Evolutionary conservation across 2,329 filamentous ascomycete genomes (phyloP).

Genomic region (Nigrograna mackinnonii): DNA sequence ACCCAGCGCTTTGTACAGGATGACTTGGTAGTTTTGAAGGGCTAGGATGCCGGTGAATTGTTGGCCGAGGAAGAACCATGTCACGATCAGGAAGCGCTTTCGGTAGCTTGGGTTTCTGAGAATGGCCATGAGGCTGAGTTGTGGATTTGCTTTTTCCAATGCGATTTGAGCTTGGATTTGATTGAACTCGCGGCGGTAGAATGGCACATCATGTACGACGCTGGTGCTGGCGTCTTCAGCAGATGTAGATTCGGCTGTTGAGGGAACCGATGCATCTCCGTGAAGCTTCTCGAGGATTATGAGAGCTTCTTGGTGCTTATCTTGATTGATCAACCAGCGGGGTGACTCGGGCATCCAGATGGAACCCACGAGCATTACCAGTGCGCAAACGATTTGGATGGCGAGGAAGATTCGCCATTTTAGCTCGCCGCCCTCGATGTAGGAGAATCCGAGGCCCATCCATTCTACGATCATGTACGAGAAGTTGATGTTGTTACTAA

Average conservation of each 20-base stretch:
- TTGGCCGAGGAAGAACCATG: not conserved
- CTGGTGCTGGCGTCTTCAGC: too few relatives aligned
- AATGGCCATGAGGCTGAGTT: not conserved
- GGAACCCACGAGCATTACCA: not conserved
- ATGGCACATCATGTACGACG: not conserved
- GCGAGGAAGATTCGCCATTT: slow-evolving; percentile 58
- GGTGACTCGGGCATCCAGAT: not conserved
- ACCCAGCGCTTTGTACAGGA: slow-evolving; percentile 2
- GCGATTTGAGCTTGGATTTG: slow-evolving; percentile 8
- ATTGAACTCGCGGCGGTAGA: slow-evolving; percentile 3
- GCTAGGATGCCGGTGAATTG: slow-evolving; percentile 4
- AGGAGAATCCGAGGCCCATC: slow-evolving; percentile 9
- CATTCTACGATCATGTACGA: slow-evolving; percentile 7
- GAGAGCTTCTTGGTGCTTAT: not conserved
- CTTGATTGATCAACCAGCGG: not conserved
- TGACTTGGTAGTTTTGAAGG: slow-evolving; percentile 7
- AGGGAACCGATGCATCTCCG: too few relatives aligned
- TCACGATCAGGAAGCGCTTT: slow-evolving; percentile 1
- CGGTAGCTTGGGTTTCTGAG: not conserved
- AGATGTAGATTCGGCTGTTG: too few relatives aligned
- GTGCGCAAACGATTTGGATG: slow-evolving; percentile 54
- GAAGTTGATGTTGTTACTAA: too few relatives aligned
- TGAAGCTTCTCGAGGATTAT: slow-evolving; percentile 3
- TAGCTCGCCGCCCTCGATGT: too few relatives aligned
- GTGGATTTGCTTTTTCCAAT: slow-evolving; percentile 1